Base-by-base conservation (phyloP, 1,284 basidiomycete genomes). In the Ganoderma resinaceum region DNA sequence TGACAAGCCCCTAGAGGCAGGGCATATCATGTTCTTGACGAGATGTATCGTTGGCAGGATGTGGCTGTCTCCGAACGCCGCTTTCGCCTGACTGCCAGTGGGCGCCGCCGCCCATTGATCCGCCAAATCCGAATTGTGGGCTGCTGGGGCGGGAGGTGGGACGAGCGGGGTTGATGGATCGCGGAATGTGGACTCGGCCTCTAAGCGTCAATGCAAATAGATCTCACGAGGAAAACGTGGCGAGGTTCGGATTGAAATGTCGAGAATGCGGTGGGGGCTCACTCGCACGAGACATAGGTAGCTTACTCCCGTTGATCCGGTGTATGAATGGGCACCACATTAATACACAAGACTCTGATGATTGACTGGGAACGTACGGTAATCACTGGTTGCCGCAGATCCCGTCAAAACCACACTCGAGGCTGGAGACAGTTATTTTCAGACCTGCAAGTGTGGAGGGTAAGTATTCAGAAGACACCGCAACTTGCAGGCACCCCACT, bases 61-160 rank as follows among this genome's bases (percentile, higher is more conserved):
- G 55, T 37, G 55, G 55, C 33, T 35, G 33, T 58, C 31, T 55
- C n/a, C 31, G 35, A 29, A 35, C 55, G 55, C 55, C 55, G 55
- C 55, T 58, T 58, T 55, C 29, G 29, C 33, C 20, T 35, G 3
- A 4, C 18, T 31, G n/a, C n/a, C n/a, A n/a, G n/a, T n/a, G 20
- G 31, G 33, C 55, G 55, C 35, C 55, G 33, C 20, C 20, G 55
- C 33, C 35, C 9, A 12, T 23, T 58, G 55, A 58, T 58, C 55
- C 33, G 55, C 55, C 20, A 55, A 33, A 31, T 58, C 12, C 20
- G 55, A 58, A 37, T 23, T 35, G 5, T 37, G 20, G 8, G 5
- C 55, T 55, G 20, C 26, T 26, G 43, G 43, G n/a, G 42, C 42
- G 42, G 42, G 42, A 20, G 0, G 43, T n/a, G 43, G 43, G 43